Conservation (phyloP, 2,329 filamentous ascomycete genomes). For the Arthrinium puccinioides region DNA sequence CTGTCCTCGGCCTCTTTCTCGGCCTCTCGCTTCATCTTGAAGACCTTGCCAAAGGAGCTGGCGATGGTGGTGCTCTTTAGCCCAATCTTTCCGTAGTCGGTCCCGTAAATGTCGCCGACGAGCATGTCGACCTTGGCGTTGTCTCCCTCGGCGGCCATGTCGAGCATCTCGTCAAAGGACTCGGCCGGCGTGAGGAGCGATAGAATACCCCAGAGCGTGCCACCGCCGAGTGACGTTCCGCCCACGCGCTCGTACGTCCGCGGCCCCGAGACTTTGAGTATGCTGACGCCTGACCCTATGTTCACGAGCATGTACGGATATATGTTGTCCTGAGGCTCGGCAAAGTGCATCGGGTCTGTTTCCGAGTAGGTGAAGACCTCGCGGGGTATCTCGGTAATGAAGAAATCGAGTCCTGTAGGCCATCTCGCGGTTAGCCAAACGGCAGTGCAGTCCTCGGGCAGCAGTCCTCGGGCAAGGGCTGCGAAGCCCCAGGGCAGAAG, state of each 20-base stretch:
- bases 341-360: constrained; percentile 82
- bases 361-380: constrained; percentile 98
- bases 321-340: constrained; percentile 67
- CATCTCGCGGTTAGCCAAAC: not conserved
- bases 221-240: constrained; percentile 88
- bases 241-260: constrained; percentile 84
- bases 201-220: constrained; percentile 94
- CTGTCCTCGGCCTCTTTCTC: constrained; percentile 73
- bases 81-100: constrained; percentile 92
- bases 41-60: constrained; percentile 93
- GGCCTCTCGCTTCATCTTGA: constrained; percentile 81
- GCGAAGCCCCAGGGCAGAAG: not conserved
- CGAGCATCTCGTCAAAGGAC: constrained; percentile 97
- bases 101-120: constrained; percentile 95
- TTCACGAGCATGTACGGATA: constrained; percentile 98
- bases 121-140: constrained; percentile 93
- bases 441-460: not conserved
- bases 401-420: constrained; percentile 79
- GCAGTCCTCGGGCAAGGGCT: not conserved
- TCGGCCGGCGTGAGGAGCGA: constrained; percentile 87
- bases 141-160: constrained; percentile 83
- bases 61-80: constrained; percentile 94
- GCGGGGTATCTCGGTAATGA: constrained; percentile 93
- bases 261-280: constrained; percentile 93
- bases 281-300: constrained; percentile 93